Conservation (phyloP, 1,139 yeast genomes). For the Yamadazyma dushanensis region DNA sequence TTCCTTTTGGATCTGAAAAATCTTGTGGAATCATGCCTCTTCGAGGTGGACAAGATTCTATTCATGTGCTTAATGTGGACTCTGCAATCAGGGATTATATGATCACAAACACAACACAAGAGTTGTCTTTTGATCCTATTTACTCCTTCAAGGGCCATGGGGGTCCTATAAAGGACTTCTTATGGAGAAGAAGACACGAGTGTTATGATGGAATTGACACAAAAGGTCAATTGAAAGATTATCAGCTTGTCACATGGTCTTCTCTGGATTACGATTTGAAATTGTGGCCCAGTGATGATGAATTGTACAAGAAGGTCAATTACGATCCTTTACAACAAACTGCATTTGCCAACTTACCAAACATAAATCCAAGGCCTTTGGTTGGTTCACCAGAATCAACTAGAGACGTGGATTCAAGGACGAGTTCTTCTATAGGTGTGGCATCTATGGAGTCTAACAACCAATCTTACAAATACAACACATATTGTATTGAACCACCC, state of each 20-base stretch:
- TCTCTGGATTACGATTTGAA: conserved; percentile 76
- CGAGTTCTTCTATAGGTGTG: background rate
- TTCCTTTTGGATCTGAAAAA: conserved; percentile 85
- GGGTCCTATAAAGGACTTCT: conserved; percentile 81
- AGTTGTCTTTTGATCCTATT: conserved; percentile 40
- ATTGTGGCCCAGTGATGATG: conserved; percentile 74
- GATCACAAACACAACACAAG: conserved; percentile 28
- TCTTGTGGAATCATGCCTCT: conserved; percentile 85
- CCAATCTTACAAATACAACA: conserved; percentile 23
- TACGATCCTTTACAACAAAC: conserved; percentile 46
- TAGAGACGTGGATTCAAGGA: background rate
- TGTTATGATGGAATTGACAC: conserved; percentile 36
- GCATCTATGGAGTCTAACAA: background rate
- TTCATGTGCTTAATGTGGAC: conserved; percentile 63
- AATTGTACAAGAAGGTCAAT: conserved; percentile 57
- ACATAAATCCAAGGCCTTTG: background rate
- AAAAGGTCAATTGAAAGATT: conserved; percentile 68
- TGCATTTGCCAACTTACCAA: conserved; percentile 22
- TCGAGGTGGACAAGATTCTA: conserved; percentile 78
- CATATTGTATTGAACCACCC: conserved; percentile 43
- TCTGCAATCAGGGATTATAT: conserved; percentile 43
- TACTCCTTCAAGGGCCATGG: conserved; percentile 76
- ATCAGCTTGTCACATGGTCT: conserved; percentile 91
- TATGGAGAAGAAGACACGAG: conserved; percentile 71
- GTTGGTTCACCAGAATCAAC: too few species aligned